phyloP scores from a whole-genome alignment of 1,139 yeast genomes.

The Yamadazyma diddensiae region DNA sequence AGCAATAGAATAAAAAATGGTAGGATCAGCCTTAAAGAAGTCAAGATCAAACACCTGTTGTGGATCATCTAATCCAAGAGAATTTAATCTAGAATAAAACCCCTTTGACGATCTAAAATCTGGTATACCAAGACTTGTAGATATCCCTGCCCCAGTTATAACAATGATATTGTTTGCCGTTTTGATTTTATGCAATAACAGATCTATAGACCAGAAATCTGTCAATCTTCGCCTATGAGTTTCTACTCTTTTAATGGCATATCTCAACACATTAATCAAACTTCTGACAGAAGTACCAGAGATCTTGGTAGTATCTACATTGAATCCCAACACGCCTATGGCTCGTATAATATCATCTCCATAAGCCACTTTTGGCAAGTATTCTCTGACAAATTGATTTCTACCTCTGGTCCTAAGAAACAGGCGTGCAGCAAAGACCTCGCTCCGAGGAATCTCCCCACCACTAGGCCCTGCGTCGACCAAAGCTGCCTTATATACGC shows the following conservation, averaged over 20 bases:
- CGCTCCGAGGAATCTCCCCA: constrained; percentile 3
- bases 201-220: constrained; percentile 56
- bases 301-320: constrained; percentile 29
- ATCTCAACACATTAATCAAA: constrained; percentile 51
- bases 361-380: constrained; percentile 58
- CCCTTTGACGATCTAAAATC: constrained; percentile 93
- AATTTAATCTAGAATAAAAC: constrained; percentile 68
- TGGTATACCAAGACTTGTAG: constrained; percentile 90
- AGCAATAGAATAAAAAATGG: constrained; percentile 83
- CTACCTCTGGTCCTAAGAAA: constrained; percentile 63
- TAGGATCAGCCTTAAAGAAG: constrained; percentile 74
- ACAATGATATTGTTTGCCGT: constrained; percentile 67
- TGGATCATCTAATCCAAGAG: constrained; percentile 80
- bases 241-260: constrained; percentile 59
- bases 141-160: constrained; percentile 94
- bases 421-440: constrained; percentile 46
- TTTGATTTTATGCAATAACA: constrained; percentile 52
- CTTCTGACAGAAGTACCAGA: constrained; percentile 25
- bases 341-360: constrained; percentile 49
- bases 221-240: constrained; percentile 52
- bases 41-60: constrained; percentile 89
- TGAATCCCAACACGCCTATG: constrained; percentile 52
- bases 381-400: constrained; percentile 53
- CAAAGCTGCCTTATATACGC: too few species aligned
- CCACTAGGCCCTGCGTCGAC: background rate